Evolutionary conservation across 2,329 filamentous ascomycete genomes (phyloP).

Genomic region (Pseudocercospora fuligena): DNA sequence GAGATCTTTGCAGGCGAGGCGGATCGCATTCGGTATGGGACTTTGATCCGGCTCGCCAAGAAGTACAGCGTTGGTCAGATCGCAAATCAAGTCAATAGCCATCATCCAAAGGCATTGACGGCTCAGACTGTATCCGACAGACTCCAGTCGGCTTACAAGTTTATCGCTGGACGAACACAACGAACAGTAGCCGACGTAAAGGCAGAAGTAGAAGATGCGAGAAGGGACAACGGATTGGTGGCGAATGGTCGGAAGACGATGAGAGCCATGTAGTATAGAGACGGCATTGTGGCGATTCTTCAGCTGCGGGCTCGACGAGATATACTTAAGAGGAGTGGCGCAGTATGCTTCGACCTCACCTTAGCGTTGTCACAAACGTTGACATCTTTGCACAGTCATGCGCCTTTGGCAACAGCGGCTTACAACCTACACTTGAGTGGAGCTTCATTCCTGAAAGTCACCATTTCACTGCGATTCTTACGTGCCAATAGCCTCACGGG

Average conservation of each 20-base stretch:
- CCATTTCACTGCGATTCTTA: background rate
- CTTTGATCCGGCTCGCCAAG: slow-evolving; percentile 12
- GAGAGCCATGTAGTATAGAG: background rate
- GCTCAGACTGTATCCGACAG: slow-evolving; percentile 9
- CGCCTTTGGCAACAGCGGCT: background rate
- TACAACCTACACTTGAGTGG: background rate
- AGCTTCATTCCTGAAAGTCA: background rate
- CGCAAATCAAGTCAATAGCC: slow-evolving; percentile 5
- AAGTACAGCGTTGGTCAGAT: slow-evolving; percentile 11
- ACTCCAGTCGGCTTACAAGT: slow-evolving; percentile 9
- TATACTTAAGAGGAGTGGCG: background rate
- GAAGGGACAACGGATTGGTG: slow-evolving; percentile 5
- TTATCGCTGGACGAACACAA: slow-evolving; percentile 6
- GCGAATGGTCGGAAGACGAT: slow-evolving; percentile 9
- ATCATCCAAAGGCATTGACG: slow-evolving; percentile 7
- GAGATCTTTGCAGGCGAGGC: slow-evolving; percentile 18
- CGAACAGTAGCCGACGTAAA: slow-evolving; percentile 9
- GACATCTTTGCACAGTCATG: background rate
- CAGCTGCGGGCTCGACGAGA: background rate
- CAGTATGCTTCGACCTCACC: background rate
- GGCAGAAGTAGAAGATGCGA: slow-evolving; percentile 4
- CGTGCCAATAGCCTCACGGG: background rate
- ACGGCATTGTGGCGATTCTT: background rate
- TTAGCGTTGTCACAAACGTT: background rate
- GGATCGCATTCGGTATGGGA: slow-evolving; percentile 7